These are phyloP conservation scores for Oropetium thomaeum DNA, from an alignment of 176 grass and related monocot genomes.

Conservation along the genomic window DNA sequence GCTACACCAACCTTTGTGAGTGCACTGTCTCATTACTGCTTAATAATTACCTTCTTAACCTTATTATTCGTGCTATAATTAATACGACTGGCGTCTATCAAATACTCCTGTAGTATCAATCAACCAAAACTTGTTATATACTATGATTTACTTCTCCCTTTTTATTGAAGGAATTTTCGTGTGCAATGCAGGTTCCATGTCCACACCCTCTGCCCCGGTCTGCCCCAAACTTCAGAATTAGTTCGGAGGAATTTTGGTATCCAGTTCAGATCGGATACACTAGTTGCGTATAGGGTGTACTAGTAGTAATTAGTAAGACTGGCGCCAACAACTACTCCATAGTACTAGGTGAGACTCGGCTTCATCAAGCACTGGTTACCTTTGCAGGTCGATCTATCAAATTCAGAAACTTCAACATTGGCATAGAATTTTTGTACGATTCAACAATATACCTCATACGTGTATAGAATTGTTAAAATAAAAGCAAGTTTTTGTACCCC, in stretches of 20 bases:
- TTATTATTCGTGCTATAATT: neutral
- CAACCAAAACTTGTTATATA: no score
- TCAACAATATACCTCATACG: no score
- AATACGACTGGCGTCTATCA: neutral
- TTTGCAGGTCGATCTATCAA: neutral
- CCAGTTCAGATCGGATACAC: neutral
- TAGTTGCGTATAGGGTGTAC: no score
- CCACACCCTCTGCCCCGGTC: conserved; percentile 50
- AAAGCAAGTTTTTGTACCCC: no score
- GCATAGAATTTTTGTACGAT: neutral
- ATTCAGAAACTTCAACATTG: neutral
- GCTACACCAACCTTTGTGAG: conserved; percentile 74
- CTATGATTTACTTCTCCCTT: neutral
- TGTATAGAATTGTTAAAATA: no score
- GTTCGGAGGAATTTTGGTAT: neutral
- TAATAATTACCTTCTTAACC: neutral
- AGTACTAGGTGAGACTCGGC: neutral
- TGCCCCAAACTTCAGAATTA: conserved; percentile 71
- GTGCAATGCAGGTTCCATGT: conserved; percentile 78
- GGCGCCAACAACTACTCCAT: neutral
- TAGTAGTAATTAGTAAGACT: neutral
- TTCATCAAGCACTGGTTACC: neutral
- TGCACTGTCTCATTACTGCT: neutral
- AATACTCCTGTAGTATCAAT: no score
- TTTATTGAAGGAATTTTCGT: no score